Base-by-base conservation (phyloP, 2,329 filamentous ascomycete species). In the Bretziella fagacearum region DNA sequence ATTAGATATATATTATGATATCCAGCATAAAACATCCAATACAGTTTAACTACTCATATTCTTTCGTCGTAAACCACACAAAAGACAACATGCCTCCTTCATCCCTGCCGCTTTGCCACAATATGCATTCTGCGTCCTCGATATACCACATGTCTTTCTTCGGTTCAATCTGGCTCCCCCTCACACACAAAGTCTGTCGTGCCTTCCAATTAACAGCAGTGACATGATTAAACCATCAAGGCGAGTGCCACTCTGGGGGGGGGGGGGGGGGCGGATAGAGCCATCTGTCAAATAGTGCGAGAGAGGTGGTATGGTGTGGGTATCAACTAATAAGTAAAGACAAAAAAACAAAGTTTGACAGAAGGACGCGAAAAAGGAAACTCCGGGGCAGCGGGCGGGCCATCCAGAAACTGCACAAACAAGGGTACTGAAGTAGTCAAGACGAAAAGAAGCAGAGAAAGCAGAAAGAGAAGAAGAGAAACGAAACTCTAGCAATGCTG, bases 101-200 rank as follows among this genome's bases (percentile, higher is more conserved):
- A 39, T 39, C n/a, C 18, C 35, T 22, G 20, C 32, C 44, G 48
- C 48, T 39, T 43, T 43, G 48, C 48, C 48, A 50, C 48, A 50
- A 50, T 50, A 50, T 50, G 44, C 44, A 42, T 18, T 20, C 29
- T 44, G 25, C 25, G 17, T 29, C 7, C 15, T 17, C 40, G 18
- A 11, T 26, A 4, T 13, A 22, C 17, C 23, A 43, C 25, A 22
- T 18, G 40, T 30, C n/a, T n/a, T 22, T 22, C 18, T 20, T 18
- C 7, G 18, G 7, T 7, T 39, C 18, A 8, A 10, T 6, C 35
- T 39, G 6, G 10, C 18, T 39, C 18, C 18, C 18, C 23, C 35
- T 22, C 15, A 8, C 20, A 7, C 18, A n/a, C n/a, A n/a, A n/a
- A n/a, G 7, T 17, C 23, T 18, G 17, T 8, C 35, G 6, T n/a